phyloP scores from a whole-genome alignment of 768 basidiomycete genomes.

The Trametopsis cervina region DNA sequence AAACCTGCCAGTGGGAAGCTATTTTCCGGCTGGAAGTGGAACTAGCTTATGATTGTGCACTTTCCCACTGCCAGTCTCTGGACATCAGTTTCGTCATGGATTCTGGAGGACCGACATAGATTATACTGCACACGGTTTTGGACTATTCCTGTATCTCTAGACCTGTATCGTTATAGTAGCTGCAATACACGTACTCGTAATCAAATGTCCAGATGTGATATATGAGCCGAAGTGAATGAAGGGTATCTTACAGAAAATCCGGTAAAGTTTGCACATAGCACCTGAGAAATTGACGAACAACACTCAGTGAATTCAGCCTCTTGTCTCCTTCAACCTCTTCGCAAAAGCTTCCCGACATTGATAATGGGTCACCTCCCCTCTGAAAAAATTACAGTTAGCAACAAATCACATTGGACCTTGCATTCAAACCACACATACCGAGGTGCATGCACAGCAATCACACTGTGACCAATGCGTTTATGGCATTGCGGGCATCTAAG shows the following conservation, averaged over 20 bases:
- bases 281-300: too few species aligned
- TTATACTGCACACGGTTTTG: too few species aligned
- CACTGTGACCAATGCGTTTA: slow-evolving; percentile 87
- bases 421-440: slow-evolving; percentile 39
- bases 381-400: slow-evolving; percentile 27
- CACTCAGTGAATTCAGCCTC: background rate
- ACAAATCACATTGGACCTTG: background rate
- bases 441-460: slow-evolving; percentile 90
- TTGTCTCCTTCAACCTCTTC: slow-evolving; percentile 38
- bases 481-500: slow-evolving; percentile 91
- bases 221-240: background rate
- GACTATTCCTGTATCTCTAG: too few species aligned
- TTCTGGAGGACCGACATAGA: too few species aligned
- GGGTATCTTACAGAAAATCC: background rate
- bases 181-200: too few species aligned
- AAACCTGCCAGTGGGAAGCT: background rate
- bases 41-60: too few species aligned
- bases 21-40: background rate
- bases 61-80: too few species aligned
- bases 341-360: slow-evolving; percentile 88
- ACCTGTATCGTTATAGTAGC: too few species aligned
- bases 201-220: background rate
- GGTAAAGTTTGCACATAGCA: background rate
- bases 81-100: too few species aligned
- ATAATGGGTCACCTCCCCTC: slow-evolving; percentile 95